Percentiles rank a stretch among this genome's conserved stretches.
Evolutionary conservation across 2,329 filamentous ascomycete species (phyloP).

Genomic region (Aspergillus clavatus): DNA sequence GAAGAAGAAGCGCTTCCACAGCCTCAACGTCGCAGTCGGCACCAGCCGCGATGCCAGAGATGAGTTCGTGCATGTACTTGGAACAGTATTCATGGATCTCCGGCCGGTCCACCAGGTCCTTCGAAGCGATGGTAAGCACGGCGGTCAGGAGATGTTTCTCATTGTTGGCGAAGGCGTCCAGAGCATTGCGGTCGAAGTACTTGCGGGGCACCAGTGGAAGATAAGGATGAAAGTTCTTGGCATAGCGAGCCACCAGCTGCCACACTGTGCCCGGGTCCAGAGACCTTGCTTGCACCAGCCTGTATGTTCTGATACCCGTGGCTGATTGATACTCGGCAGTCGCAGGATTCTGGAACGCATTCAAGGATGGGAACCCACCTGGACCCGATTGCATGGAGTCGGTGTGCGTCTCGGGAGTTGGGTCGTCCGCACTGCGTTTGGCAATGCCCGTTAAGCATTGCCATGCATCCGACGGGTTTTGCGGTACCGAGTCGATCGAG

Average conservation of each 20-base stretch:
- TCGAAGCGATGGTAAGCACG: conserved; percentile 65
- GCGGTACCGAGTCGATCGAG: conserved; percentile 41
- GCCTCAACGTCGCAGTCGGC: conserved; percentile 65
- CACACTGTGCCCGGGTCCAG: conserved; percentile 49
- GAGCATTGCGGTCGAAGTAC: conserved; percentile 51
- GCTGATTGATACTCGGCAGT: conserved; percentile 23
- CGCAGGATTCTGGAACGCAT: conserved; percentile 23
- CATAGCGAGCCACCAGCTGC: conserved; percentile 55
- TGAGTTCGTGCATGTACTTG: conserved; percentile 64
- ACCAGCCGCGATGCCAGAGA: conserved; percentile 63
- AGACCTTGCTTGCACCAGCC: conserved; percentile 41
- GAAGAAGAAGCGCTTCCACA: conserved; percentile 63
- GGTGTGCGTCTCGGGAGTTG: conserved; percentile 16
- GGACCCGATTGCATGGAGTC: conserved; percentile 22
- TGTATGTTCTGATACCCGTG: conserved; percentile 39
- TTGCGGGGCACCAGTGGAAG: conserved; percentile 62
- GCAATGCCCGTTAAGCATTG: conserved; percentile 45
- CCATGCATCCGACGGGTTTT: conserved; percentile 47
- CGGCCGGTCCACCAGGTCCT: conserved; percentile 62
- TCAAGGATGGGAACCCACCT: conserved; percentile 21
- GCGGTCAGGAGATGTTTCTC: conserved; percentile 66
- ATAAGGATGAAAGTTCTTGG: conserved; percentile 63
- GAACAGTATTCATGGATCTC: conserved; percentile 62
- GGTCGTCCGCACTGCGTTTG: conserved; percentile 30
- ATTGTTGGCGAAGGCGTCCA: conserved; percentile 54